These are phyloP conservation scores for Colletotrichum sp. DNA, from an alignment of 2,329 filamentous ascomycete species.

Conservation along the genomic window DNA sequence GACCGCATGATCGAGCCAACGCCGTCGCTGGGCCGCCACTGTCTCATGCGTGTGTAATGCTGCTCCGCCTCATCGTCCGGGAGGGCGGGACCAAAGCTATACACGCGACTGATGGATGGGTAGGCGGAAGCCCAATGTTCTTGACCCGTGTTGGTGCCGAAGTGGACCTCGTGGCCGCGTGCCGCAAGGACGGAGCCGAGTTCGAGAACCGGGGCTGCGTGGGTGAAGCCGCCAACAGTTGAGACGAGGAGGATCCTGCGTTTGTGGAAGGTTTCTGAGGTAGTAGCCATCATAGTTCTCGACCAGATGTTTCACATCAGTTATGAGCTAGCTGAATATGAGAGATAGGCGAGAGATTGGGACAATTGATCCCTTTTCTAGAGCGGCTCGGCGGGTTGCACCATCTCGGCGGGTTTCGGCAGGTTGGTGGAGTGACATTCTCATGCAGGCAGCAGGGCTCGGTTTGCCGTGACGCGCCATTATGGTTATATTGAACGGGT, in stretches of 20 bases:
- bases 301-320: too few relatives aligned
- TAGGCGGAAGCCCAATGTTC: slow-evolving; percentile 36
- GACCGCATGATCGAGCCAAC: slow-evolving; percentile 30
- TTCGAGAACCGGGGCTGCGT: slow-evolving; percentile 41
- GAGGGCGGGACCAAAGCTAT: slow-evolving; percentile 33
- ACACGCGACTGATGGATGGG: slow-evolving; percentile 33
- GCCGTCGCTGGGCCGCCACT: neutral
- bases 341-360: neutral
- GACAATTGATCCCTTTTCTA: neutral
- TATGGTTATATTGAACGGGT: neutral
- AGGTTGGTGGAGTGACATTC: neutral
- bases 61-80: neutral
- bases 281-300: neutral
- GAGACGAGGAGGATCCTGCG: slow-evolving; percentile 35
- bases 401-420: neutral
- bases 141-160: slow-evolving; percentile 42
- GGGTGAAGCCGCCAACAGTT: slow-evolving; percentile 40
- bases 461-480: neutral
- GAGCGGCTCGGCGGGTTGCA: neutral
- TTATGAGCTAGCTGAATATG: neutral
- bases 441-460: neutral
- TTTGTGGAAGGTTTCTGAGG: neutral
- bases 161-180: slow-evolving; percentile 33
- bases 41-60: neutral
- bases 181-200: slow-evolving; percentile 35